Evolutionary conservation across 176 grass and related monocot species (phyloP), one percentile per base, ranked within the genome.

Genomic region (Juncus effusus): DNA sequence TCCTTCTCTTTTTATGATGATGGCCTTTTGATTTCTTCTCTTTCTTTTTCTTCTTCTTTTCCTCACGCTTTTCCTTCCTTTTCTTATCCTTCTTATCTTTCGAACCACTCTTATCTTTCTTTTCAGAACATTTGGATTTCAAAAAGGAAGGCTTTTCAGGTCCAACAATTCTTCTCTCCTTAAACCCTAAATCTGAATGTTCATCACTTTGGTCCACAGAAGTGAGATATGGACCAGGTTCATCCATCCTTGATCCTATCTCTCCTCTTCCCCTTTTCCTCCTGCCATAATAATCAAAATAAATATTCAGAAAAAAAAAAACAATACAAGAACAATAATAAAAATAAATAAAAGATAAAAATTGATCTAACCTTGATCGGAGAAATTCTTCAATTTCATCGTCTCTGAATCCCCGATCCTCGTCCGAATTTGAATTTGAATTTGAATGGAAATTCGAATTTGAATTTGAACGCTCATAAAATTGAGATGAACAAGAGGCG

Each of bases 231-330:
- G 92, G 84, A 79, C 87, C 92, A 63, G 84, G 76, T 69, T 96
- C 87, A 52, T 91, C 87, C 92, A 91, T 96, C 66, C 92, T 83
- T 61, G 87, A 91, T 66, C 92, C 92, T 74, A 96, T 49, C 3
- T 80, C 82, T n/a, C 92, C 92, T 58, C 92, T 77, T 60, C 92
- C 92, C 42, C 82, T 79, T 65, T 96, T 96, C 7, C 64, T 74
- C 70, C 92, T 96, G 73, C 13, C 14, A 81, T 56, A 67, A n/a
- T n/a, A n/a, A n/a, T n/a, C n/a, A 1, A 67, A 42, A 40, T 54
- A 39, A 50, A 73, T 58, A 49, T 13, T 44, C 59, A 72, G 10
- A 55, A 53, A 36, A 66, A 7, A 7, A 38, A 51, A 49, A 63
- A 64, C 4, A 42, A 0, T 2, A 38, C 40, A 64, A 45, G 16